Evolutionary conservation across 768 basidiomycete species (phyloP).

Genomic region (Amanita exitialis): DNA sequence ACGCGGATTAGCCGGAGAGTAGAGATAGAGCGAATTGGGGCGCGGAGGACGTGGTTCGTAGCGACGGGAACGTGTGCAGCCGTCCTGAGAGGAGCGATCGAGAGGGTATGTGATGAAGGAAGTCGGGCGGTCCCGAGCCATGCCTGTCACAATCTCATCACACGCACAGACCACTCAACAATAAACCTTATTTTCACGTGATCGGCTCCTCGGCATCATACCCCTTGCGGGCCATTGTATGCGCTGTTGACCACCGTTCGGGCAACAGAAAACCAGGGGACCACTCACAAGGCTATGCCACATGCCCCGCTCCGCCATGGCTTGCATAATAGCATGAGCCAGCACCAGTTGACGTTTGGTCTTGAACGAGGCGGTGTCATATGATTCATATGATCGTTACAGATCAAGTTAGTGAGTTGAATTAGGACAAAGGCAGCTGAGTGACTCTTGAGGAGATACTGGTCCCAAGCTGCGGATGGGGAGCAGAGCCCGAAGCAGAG

Average conservation of each 20-base stretch:
- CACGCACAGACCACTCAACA: constrained; percentile 41
- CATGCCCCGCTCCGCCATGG: background rate
- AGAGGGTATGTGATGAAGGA: constrained; percentile 40
- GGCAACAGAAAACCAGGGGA: background rate
- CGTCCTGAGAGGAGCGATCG: constrained; percentile 23
- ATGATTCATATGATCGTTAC: constrained; percentile 2
- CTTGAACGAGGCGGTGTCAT: background rate
- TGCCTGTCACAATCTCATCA: constrained; percentile 30
- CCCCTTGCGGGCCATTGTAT: background rate
- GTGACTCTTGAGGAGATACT: background rate
- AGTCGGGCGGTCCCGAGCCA: constrained; percentile 36
- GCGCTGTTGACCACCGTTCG: background rate
- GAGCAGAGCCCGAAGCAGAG: background rate
- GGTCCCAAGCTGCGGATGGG: background rate
- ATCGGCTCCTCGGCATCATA: constrained; percentile 10
- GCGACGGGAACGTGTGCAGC: constrained; percentile 18
- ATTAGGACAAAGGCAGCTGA: background rate
- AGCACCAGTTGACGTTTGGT: background rate
- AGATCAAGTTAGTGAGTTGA: constrained; percentile 1
- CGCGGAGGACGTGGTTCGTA: constrained; percentile 15
- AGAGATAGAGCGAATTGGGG: constrained; percentile 8
- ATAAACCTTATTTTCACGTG: constrained; percentile 25
- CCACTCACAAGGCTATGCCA: background rate
- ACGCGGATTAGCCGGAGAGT: constrained; percentile 9
- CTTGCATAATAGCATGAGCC: background rate